Base-by-base conservation (phyloP, 2,329 filamentous ascomycete species). In the Epicoccum nigrum region DNA sequence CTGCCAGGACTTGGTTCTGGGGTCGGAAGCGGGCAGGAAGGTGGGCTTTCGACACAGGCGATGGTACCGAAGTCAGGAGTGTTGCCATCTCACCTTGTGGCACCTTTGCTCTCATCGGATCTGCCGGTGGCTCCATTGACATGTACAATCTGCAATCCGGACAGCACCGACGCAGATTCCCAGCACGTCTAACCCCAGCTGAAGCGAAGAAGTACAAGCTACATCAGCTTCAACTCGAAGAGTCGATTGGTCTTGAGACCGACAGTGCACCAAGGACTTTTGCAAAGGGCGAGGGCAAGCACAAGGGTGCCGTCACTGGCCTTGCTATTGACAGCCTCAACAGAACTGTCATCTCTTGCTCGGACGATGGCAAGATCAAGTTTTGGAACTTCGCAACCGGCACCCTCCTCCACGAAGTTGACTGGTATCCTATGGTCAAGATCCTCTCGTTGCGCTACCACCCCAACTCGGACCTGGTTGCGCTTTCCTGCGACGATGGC, bases 131-230 rank as follows among this genome's bases (percentile, higher is more conserved):
- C 33, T 84, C 86, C 27, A 86, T 99, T 48, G 92, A 97, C 71
- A 93, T 96, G 88, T 97, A 89, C 82, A 99, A 99, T 70, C 79
- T 99, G 51, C 94, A 99, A 72, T 97, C 94, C 35, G 94, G 94
- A 35, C 79, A 87, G 16, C 90, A 95, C 72, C 86, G 93, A 51
- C 91, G 95, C 67, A 85, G 88, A 15, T 99, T 96, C 72, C 94
- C 94, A 0, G 86, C 90, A 7, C 84, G 83, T 35, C 74, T 95
- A 37, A 92, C 88, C 1, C 88, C 88, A 1, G 84, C 85, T 0
- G 90, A 96, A 74, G 88, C 89, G 2, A 86, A 88, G 60, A 88
- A 90, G 68, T 72, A 92, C 40, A 89, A 87, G 86, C 65, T 74
- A 82, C 57, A 82, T 63, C 79, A 86, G 55, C 81, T 86, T 51